phyloP scores from a whole-genome alignment of 2,329 filamentous ascomycete species.

The Fusarium caatingaense region DNA sequence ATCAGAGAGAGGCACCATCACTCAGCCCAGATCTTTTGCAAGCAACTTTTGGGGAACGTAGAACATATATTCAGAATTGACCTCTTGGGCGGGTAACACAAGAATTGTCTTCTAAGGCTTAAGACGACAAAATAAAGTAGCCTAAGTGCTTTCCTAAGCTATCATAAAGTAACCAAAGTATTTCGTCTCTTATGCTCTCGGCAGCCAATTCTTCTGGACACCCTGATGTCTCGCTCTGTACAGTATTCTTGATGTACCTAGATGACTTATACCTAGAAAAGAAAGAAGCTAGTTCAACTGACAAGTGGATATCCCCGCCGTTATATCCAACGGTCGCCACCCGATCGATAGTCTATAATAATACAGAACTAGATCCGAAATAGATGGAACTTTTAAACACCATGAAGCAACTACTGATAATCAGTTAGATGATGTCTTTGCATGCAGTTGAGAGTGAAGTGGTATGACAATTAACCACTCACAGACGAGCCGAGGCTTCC shows the following conservation, averaged over 20 bases:
- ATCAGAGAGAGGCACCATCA: too few species aligned
- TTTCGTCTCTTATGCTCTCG: background rate
- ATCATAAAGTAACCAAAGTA: accelerated
- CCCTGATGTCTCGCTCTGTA: accelerated
- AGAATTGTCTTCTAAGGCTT: accelerated
- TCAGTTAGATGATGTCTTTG: too few species aligned
- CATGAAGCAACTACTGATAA: background rate
- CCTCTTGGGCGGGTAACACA: accelerated
- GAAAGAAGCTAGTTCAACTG: background rate
- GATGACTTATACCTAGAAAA: background rate
- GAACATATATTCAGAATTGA: too few species aligned
- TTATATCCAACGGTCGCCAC: conserved; percentile 11
- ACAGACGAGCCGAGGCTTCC: conserved; percentile 11
- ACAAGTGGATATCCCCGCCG: background rate
- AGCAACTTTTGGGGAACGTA: too few species aligned
- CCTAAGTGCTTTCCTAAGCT: background rate
- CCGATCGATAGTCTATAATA: background rate
- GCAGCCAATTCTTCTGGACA: background rate
- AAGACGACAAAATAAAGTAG: accelerated
- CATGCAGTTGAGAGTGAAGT: background rate
- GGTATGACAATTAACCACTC: background rate
- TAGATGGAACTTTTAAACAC: background rate
- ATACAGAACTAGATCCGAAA: background rate
- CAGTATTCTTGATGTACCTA: background rate
- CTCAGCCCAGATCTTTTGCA: too few species aligned